A percentile compares a stretch with the other conserved stretches of the same genome.
These are phyloP conservation scores for Botrytis byssoidea DNA, from an alignment of 2,329 filamentous ascomycete genomes.

Conservation along the genomic window DNA sequence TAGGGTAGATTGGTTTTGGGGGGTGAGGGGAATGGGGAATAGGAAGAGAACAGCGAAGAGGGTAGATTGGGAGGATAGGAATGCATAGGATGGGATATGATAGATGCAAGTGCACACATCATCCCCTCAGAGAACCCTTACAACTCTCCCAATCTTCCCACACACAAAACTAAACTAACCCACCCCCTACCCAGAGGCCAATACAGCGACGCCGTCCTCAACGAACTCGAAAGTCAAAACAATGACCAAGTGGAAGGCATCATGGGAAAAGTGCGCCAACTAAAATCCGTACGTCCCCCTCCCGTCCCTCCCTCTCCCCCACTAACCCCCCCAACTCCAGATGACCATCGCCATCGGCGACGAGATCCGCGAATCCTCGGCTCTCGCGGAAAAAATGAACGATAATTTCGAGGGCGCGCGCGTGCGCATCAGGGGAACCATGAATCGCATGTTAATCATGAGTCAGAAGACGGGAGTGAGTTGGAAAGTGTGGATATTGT, in stretches of 20 bases:
- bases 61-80: background rate
- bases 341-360: constrained; percentile 92
- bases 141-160: no score
- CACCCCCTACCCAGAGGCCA: constrained; percentile 61
- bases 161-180: background rate
- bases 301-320: background rate
- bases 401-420: constrained; percentile 86
- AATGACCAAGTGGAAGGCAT: constrained; percentile 88
- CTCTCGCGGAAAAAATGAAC: constrained; percentile 93
- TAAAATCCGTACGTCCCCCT: constrained; percentile 74
- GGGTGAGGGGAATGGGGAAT: no score
- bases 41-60: background rate
- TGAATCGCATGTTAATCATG: constrained; percentile 97
- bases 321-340: constrained; percentile 45
- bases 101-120: background rate
- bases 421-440: constrained; percentile 79
- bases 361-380: constrained; percentile 87
- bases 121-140: background rate
- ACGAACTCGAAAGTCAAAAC: constrained; percentile 94
- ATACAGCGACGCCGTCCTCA: constrained; percentile 87
- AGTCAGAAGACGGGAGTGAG: constrained; percentile 90
- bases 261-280: constrained; percentile 79
- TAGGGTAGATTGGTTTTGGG: background rate
- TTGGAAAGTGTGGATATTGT: constrained; percentile 90
- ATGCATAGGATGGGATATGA: constrained; percentile 9